phyloP scores from a whole-genome alignment of 805 yeast species.

The Pichia exigua region DNA sequence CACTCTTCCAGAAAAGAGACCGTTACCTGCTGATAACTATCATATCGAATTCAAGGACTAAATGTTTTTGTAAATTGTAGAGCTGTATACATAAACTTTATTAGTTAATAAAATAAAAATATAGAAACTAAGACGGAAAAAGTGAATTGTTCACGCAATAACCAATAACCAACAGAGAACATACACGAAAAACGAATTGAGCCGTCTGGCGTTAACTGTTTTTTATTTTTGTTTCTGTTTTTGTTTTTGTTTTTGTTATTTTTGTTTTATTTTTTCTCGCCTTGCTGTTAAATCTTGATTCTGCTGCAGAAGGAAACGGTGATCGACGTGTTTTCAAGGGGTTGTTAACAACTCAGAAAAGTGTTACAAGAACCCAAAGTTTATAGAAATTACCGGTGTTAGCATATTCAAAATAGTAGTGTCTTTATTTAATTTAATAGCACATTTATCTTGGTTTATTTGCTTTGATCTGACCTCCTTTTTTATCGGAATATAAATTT shows the following conservation, averaged over 20 bases:
- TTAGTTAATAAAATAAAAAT: no score
- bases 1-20: slow-evolving; percentile 26
- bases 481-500: background rate
- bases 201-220: background rate
- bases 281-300: background rate
- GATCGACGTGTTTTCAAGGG: background rate
- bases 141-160: no score
- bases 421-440: background rate
- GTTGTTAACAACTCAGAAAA: background rate
- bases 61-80: background rate
- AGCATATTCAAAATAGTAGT: background rate
- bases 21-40: slow-evolving; percentile 20
- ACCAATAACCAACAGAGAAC: background rate
- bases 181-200: background rate
- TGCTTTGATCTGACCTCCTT: background rate
- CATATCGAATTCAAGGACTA: slow-evolving; percentile 8
- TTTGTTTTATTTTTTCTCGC: background rate
- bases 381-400: background rate
- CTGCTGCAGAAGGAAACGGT: background rate
- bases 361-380: background rate
- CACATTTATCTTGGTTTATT: background rate
- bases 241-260: no score
- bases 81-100: background rate
- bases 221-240: background rate
- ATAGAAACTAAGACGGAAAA: no score